These are phyloP conservation scores for Chrysoporthe deuterocubensis DNA, from an alignment of 2,329 filamentous ascomycete genomes.

Conservation along the genomic window DNA sequence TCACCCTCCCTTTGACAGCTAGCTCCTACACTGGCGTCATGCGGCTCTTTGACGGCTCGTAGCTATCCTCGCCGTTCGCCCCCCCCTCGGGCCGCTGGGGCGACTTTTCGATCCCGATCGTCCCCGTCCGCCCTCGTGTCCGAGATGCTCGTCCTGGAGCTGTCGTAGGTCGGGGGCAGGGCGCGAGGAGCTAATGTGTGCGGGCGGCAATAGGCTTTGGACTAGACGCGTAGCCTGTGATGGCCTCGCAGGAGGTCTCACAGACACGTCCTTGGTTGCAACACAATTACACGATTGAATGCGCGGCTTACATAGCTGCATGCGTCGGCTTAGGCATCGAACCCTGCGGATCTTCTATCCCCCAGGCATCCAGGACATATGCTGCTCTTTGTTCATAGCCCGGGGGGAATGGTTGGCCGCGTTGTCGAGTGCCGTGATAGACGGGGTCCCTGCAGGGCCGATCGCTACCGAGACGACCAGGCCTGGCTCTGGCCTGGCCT, in stretches of 20 bases:
- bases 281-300: background rate
- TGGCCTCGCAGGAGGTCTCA: background rate
- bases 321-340: background rate
- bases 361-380: background rate
- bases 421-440: slow-evolving; percentile 1
- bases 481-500: background rate
- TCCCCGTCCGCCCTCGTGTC: background rate
- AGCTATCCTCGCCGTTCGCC: slow-evolving; percentile 1
- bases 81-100: background rate
- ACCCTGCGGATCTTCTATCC: background rate
- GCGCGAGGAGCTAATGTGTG: background rate
- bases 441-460: background rate
- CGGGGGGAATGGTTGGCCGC: background rate
- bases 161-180: background rate
- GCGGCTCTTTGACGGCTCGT: slow-evolving; percentile 7
- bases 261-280: background rate
- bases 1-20: background rate
- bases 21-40: background rate
- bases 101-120: background rate
- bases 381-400: slow-evolving; percentile 2
- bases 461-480: background rate
- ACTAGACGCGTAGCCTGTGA: background rate
- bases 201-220: background rate
- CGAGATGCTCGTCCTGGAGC: background rate
- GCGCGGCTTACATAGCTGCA: background rate